Conservation (phyloP, 176 grass and related monocot genomes). For the Alloteropsis semialata region DNA sequence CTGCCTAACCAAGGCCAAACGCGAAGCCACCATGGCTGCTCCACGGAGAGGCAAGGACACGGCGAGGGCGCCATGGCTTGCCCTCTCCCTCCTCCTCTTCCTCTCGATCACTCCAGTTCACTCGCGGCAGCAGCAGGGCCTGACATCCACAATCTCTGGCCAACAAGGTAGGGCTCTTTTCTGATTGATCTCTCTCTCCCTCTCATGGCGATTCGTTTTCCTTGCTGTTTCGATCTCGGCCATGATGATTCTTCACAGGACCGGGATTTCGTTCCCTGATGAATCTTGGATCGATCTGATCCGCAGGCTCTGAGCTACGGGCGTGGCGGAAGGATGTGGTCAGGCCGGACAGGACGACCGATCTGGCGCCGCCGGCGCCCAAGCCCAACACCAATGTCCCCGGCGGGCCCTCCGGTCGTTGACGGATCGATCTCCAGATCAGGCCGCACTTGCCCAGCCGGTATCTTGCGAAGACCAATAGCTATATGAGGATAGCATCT, state of each 20-base stretch:
- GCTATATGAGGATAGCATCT: too few species aligned
- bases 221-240: not conserved
- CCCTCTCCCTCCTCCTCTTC: not conserved
- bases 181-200: too few species aligned
- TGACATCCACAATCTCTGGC: not conserved
- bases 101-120: not conserved
- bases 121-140: not conserved
- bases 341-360: not conserved
- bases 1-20: not conserved
- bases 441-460: not conserved
- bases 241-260: not conserved
- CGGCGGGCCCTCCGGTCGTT: not conserved
- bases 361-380: not conserved
- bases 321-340: not conserved
- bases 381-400: slow-evolving; percentile 17
- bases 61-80: not conserved
- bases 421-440: not conserved
- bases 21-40: not conserved
- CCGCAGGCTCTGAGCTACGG: not conserved
- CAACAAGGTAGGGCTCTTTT: not conserved
- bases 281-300: not conserved
- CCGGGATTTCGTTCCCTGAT: not conserved
- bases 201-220: not conserved
- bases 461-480: not conserved
- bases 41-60: not conserved